Base-by-base conservation (phyloP, 495 filamentous ascomycete genomes). In the Annulohypoxylon stygium region DNA sequence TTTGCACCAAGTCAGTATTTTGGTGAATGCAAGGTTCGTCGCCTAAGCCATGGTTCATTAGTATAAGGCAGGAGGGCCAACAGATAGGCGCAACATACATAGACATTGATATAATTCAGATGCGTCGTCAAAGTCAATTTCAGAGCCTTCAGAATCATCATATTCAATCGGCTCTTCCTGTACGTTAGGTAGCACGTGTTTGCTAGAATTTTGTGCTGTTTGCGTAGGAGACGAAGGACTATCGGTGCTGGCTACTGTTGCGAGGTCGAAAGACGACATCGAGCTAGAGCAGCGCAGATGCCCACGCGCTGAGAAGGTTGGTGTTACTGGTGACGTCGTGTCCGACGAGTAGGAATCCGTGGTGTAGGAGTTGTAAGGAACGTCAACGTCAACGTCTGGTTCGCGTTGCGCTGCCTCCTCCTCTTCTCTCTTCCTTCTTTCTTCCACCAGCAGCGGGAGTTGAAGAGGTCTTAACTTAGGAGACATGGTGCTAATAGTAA, bases 241-340 rank as follows among this genome's bases (percentile, higher is more conserved):
- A 34, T 77, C 74, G 43, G 70, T 76, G n/a, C 81, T 78, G 3
- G 79, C 62, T 33, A 78, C 73, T 1, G 80, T 64, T 8, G 70
- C 58, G 10, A 84, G 76, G 57, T 87, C 85, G 54, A 87, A 80
- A 2, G 85, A 87, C 0, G 86, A 86, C 20, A 80, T 78, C 1
- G 86, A 88, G 57, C 82, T 85, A 2, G 90, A 85, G 70, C 83
- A 90, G 74, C 89, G 82, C 39, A 84, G 75, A 73, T 90, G 87
- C 26, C 84, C 83, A 60, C 85, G 86, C 68, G 81, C 75, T 41
- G 88, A 89, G 70, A 90, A 90, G 20, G 87, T 88, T 33, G 90
- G 88, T 36, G 89, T 88, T 47, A 88, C 81, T 14, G 90, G 89
- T 33, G 89, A 88, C 14, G 88, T 84, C 67, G 73, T 63, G 67